Evolutionary conservation across 2,329 filamentous ascomycete species (phyloP), one percentile per base, ranked within the genome.

Genomic region (Penicillium sp.): DNA sequence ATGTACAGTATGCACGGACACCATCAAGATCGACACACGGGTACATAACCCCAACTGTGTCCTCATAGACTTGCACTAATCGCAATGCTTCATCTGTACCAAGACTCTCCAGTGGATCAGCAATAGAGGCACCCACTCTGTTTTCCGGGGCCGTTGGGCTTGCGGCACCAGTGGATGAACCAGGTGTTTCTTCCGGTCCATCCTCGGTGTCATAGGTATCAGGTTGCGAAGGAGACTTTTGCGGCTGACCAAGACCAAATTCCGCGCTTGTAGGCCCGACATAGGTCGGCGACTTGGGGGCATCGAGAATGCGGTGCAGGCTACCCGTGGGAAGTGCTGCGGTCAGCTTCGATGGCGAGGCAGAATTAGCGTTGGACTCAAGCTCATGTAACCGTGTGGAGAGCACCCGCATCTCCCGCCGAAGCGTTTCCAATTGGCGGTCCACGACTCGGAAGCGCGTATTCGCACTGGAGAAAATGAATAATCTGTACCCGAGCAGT

Each of bases 21-120:
- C 80, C 79, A 27, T 88, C 83, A 31, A 94, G 86, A 61, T 89
- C 83, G 38, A 95, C 72, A 14, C 95, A 85, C 0, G 92, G 92
- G 67, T 95, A 96, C 89, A 96, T 94, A 62, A 92, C 82, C 32
- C 90, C 90, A 64, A 94, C 86, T 65, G 95, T 90, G 61, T 96
- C 90, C 58, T 95, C 88, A 68, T 93, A 92, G 0, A 95, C 78
- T 13, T 83, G 80, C 56, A 90, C 88, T 13, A 96, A 75, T 0
- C 90, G 84, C 10, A 92, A 72, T 61, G 92, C 89, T 67, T 97
- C 91, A 40, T 90, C 84, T 65, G 86, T 84, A 40, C 83, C 83
- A 36, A 94, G 81, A 14, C 84, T 82, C 80, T 89, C 89, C 13
- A 96, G 80, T 0, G 90, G 89, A 65, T 96, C 90, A 55, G 81